Base-by-base conservation (phyloP, 169 alveolate species). In the Miamiensis avidus region DNA sequence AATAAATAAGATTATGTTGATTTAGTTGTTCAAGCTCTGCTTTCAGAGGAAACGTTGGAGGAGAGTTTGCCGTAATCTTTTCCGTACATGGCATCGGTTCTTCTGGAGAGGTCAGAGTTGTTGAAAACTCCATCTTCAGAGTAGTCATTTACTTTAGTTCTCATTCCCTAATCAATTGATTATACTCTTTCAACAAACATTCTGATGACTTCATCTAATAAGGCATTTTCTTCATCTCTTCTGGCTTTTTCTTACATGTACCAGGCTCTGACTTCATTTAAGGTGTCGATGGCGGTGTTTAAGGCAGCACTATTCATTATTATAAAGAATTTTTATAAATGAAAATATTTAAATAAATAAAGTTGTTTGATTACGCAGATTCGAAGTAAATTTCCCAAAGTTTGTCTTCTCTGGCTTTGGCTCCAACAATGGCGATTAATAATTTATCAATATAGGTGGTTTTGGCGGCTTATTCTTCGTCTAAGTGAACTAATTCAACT, bases 351-450 rank as follows among this genome's bases (percentile, higher is more conserved):
- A n/a, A n/a, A n/a, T n/a, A n/a, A n/a, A n/a, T n/a, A n/a, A n/a
- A n/a, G n/a, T n/a, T n/a, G n/a, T n/a, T n/a, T n/a, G n/a, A n/a
- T n/a, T n/a, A n/a, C n/a, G 34, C 74, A 34, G 74, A 33, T 25
- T 69, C 83, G 28, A 28, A 26, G 34, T 78, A 74, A 29, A 34
- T 78, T 33, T 31, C 31, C 69, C 69, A 33, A 31, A 74, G 34
- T 78, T 78, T 15, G 28, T 78, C 83, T 78, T 78, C 83, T 4
- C 34, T 69, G 26, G 83, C 83, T 34, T 78, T 78, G 0, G 83
- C 83, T 26, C 75, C 32, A 27, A 33, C n/a, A 26, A 31, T 32
- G 25, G 83, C 69, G 28, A 78, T 78, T n/a, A 25, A 29, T 78
- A 78, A 78, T 34, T 78, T 78, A 33, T 78, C 83, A 25, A 78